Conservation (phyloP, 163 green algal species). For the Volvox carteri region DNA sequence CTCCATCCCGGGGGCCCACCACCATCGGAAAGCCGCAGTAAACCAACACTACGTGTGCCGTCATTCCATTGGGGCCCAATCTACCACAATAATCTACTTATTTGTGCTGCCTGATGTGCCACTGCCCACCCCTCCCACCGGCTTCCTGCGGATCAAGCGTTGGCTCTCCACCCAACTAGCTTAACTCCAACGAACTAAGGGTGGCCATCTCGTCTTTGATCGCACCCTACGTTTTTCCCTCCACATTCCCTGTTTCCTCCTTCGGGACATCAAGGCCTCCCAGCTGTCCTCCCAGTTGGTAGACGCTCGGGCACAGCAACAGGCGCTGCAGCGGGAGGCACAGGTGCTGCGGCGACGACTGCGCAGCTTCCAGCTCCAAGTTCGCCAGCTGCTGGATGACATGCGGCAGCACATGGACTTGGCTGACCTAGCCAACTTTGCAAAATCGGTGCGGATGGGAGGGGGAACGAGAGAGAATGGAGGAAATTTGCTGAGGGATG, state of each 20-base stretch:
- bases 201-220: no score
- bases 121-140: no score
- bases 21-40: no score
- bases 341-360: constrained; percentile 26
- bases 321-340: not conserved
- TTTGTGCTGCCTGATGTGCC: no score
- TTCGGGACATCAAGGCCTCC: not conserved
- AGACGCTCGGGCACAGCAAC: not conserved
- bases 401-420: constrained; percentile 31
- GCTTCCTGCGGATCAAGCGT: no score
- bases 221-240: not conserved
- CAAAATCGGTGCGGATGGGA: not conserved
- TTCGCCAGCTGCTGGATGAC: constrained; percentile 41
- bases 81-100: no score
- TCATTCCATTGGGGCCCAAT: no score
- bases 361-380: not conserved
- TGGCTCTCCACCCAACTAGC: no score
- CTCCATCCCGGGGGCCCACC: no score
- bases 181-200: no score
- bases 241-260: not conserved
- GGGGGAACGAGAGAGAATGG: not conserved
- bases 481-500: not conserved
- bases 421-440: constrained; percentile 14
- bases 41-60: no score
- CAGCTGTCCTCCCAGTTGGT: constrained; percentile 14